These are phyloP conservation scores for Dothistroma pini DNA, from an alignment of 2,329 filamentous ascomycete genomes.

Conservation along the genomic window DNA sequence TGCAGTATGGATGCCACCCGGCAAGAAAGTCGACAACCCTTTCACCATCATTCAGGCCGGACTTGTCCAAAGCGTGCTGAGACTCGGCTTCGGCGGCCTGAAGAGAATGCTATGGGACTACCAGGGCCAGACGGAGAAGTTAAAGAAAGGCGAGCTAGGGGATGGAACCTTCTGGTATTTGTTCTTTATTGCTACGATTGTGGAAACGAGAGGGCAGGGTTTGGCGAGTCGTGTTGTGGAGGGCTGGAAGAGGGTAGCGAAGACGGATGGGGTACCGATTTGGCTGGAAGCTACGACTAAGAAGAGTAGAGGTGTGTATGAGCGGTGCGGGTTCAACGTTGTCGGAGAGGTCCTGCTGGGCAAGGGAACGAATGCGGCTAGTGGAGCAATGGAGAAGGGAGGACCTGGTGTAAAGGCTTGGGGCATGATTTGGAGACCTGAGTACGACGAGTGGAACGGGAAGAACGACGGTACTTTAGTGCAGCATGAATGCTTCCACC, in stretches of 20 bases:
- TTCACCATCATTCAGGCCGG: slow-evolving; percentile 23
- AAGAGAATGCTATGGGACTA: slow-evolving; percentile 29
- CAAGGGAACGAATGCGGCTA: slow-evolving; percentile 17
- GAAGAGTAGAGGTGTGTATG: slow-evolving; percentile 22
- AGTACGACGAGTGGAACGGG: background rate
- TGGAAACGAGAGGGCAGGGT: slow-evolving; percentile 21
- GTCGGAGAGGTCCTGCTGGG: slow-evolving; percentile 22
- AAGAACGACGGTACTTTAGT: background rate
- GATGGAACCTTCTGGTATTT: slow-evolving; percentile 24
- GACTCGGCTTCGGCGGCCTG: slow-evolving; percentile 22
- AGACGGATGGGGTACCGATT: slow-evolving; percentile 19
- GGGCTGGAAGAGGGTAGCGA: slow-evolving; percentile 13
- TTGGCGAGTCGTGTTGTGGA: slow-evolving; percentile 21
- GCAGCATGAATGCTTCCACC: background rate
- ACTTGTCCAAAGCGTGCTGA: slow-evolving; percentile 15
- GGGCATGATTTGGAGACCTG: slow-evolving; percentile 29
- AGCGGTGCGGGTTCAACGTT: slow-evolving; percentile 23
- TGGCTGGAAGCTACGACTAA: slow-evolving; percentile 31
- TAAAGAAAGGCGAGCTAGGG: slow-evolving; percentile 20
- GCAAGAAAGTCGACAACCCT: slow-evolving; percentile 25
- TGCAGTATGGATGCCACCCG: slow-evolving; percentile 25
- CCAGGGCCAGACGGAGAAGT: slow-evolving; percentile 11
- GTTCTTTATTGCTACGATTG: slow-evolving; percentile 27
- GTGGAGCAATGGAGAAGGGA: slow-evolving; percentile 20
- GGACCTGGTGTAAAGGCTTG: slow-evolving; percentile 24